Conservation (phyloP, 2,329 filamentous ascomycete genomes). For the Diaporthe australafricana region DNA sequence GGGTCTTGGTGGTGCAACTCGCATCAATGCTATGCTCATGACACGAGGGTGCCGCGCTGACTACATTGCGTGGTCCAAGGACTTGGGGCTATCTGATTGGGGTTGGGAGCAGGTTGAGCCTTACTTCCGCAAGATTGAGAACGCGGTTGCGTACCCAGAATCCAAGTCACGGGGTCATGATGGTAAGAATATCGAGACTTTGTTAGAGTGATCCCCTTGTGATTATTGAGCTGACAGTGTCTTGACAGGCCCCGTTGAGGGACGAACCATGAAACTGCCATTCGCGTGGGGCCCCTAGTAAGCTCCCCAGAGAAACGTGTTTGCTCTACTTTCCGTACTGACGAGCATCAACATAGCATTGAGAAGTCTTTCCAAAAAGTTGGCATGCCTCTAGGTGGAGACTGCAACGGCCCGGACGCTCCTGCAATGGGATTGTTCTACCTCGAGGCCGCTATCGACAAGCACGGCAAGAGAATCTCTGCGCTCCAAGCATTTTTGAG, state of each 20-base stretch:
- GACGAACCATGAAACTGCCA: not conserved
- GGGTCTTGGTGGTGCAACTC: constrained; percentile 46
- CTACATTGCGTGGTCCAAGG: constrained; percentile 46
- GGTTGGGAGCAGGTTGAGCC: constrained; percentile 48
- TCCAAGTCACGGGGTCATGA: constrained; percentile 42
- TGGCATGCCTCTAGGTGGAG: constrained; percentile 42
- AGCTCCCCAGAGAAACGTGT: not conserved
- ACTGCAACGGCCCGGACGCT: constrained; percentile 45
- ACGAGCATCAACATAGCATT: constrained; percentile 32
- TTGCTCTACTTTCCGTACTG: no score
- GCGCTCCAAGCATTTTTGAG: constrained; percentile 45
- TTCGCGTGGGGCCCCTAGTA: not conserved
- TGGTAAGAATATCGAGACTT: constrained; percentile 33
- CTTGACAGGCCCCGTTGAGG: no score
- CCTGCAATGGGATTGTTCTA: constrained; percentile 45
- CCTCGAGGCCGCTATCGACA: constrained; percentile 45
- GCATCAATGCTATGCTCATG: constrained; percentile 48
- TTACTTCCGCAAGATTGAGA: constrained; percentile 47
- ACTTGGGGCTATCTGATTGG: constrained; percentile 47
- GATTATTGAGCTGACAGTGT: no score
- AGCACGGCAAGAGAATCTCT: constrained; percentile 42
- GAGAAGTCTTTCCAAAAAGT: constrained; percentile 42
- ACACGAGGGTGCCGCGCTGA: constrained; percentile 46
- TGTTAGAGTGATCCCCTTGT: no score
- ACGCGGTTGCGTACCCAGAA: constrained; percentile 37